These are phyloP conservation scores for Pterocarpus santalinus DNA, from an alignment of 306 rosid species.

Conservation along the genomic window DNA sequence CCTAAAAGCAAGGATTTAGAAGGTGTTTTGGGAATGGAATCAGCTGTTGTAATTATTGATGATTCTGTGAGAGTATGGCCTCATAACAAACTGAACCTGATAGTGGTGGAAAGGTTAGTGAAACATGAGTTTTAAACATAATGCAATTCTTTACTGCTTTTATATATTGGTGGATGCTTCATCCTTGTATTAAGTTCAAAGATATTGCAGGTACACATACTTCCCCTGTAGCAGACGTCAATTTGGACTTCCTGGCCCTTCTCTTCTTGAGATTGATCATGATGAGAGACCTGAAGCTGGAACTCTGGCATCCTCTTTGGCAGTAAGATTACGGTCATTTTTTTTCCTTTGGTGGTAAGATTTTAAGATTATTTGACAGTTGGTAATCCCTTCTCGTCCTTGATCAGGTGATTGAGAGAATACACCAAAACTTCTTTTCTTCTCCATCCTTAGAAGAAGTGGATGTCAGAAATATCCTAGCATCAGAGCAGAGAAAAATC, in stretches of 20 bases:
- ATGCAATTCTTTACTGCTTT: slow-evolving; percentile 14
- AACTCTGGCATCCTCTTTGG: slow-evolving; percentile 88
- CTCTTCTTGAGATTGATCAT: slow-evolving; percentile 93
- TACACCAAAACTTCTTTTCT: slow-evolving; percentile 85
- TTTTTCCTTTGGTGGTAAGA: slow-evolving; percentile 25
- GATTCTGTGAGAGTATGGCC: slow-evolving; percentile 99
- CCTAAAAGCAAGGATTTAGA: slow-evolving; percentile 98
- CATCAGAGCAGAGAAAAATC: slow-evolving; percentile 85
- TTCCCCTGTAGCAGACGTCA: slow-evolving; percentile 99
- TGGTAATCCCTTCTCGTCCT: slow-evolving; percentile 45
- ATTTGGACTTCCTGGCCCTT: slow-evolving; percentile 94
- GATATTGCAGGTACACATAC: slow-evolving; percentile 80
- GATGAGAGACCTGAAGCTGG: slow-evolving; percentile 98
- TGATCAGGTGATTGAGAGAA: slow-evolving; percentile 85
- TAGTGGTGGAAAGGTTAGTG: slow-evolving; percentile 91
- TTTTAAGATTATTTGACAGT: background rate
- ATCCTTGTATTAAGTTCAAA: slow-evolving; percentile 46
- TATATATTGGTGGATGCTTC: slow-evolving; percentile 36
- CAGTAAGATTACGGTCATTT: slow-evolving; percentile 57
- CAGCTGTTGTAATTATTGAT: slow-evolving; percentile 91
- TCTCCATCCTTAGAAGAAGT: slow-evolving; percentile 78
- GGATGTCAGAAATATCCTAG: slow-evolving; percentile 94
- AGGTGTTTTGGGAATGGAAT: slow-evolving; percentile 99
- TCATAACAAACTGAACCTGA: slow-evolving; percentile 95
- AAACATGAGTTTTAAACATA: slow-evolving; percentile 33